Conservation (phyloP, 2,329 filamentous ascomycete species). For the Ambrosiella cleistominuta region DNA sequence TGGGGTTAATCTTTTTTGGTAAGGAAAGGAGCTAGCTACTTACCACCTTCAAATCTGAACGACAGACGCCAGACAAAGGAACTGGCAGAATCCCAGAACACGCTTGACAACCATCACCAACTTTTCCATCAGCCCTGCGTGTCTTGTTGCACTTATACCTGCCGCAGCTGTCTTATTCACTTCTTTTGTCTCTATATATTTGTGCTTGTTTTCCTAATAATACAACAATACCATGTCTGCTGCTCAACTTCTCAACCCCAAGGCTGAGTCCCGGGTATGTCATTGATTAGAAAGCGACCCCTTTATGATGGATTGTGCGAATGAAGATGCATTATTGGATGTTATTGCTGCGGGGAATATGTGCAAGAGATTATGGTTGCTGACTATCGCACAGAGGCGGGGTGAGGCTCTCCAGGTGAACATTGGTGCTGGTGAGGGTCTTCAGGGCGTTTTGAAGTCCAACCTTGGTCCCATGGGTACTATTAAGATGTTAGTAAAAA, state of each 20-base stretch:
- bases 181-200: conserved; percentile 15
- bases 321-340: not conserved
- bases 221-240: conserved; percentile 54
- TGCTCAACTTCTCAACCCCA: conserved; percentile 93
- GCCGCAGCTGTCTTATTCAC: conserved; percentile 2
- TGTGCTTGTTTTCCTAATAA: conserved; percentile 24
- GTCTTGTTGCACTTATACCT: not conserved
- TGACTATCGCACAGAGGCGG: conserved; percentile 47
- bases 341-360: not conserved
- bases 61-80: not conserved
- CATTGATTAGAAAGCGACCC: conserved; percentile 1
- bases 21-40: not conserved
- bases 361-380: conserved; percentile 6
- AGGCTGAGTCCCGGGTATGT: conserved; percentile 89
- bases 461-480: conserved; percentile 89
- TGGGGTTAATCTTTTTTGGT: not conserved
- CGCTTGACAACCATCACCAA: conserved; percentile 3
- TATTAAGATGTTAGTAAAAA: conserved; percentile 65
- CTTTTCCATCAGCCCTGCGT: conserved; percentile 11
- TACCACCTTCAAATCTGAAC: not conserved
- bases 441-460: conserved; percentile 86
- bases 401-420: conserved; percentile 95
- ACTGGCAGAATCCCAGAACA: not conserved
- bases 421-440: conserved; percentile 86
- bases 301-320: not conserved